Conservation (phyloP, 176 grass and related monocot genomes). For the Hyparrhenia diplandra region DNA sequence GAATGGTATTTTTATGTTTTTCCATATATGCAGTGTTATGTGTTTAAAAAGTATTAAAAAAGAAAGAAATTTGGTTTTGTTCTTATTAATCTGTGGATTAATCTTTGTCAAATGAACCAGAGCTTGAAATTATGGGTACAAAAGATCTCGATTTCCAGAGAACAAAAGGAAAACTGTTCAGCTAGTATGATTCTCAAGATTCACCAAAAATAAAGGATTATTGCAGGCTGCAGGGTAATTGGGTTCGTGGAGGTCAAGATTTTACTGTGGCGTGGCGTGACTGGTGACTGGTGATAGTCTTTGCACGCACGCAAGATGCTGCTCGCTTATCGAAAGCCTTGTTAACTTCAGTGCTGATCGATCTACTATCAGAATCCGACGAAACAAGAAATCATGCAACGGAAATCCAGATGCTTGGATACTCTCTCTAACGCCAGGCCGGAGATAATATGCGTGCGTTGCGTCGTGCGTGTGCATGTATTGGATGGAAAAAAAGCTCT, state of each 20-base stretch:
- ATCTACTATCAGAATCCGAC: not conserved
- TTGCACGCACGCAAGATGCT: not conserved
- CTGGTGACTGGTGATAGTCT: too few relatives aligned
- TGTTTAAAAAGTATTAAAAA: too few relatives aligned
- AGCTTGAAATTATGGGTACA: not conserved
- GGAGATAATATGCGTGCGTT: not conserved
- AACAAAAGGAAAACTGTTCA: not conserved
- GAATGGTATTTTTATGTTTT: too few relatives aligned
- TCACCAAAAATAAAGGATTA: not conserved
- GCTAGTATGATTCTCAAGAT: not conserved
- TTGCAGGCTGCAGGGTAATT: too few relatives aligned
- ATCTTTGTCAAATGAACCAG: not conserved
- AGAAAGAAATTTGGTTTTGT: not conserved
- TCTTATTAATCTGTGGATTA: not conserved
- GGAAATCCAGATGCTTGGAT: not conserved
- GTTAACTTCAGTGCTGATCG: not conserved
- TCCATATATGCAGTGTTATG: too few relatives aligned
- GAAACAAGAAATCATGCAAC: not conserved
- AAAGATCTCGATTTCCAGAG: not conserved
- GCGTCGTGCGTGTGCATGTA: not conserved
- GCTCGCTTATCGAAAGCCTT: not conserved
- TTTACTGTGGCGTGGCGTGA: too few relatives aligned
- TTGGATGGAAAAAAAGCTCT: not conserved
- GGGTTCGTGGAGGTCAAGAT: too few relatives aligned
- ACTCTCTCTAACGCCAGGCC: not conserved